Base-by-base conservation (phyloP, 225 moss, liverwort and hornwort species). In the Climacium dendroides region DNA sequence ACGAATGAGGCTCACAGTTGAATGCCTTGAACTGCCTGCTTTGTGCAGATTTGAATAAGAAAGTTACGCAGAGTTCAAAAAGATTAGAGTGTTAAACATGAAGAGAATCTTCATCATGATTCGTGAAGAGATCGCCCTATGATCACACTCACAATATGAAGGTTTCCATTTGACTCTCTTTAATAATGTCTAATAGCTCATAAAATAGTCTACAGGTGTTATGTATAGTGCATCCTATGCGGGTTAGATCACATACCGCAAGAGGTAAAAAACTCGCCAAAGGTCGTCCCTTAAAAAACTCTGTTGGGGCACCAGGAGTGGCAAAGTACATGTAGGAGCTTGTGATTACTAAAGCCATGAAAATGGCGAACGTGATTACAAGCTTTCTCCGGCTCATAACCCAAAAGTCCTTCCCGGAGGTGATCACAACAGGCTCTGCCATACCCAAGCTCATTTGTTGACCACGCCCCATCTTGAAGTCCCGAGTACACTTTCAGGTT, bases 251-350 rank as follows among this genome's bases (percentile, higher is more conserved):
- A 66, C 85, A 61, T 88, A 90, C 89, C 81, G 47, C 19, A 58
- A 82, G 45, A 74, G 84, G 62, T 11, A 72, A 5, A 16, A 61
- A 78, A 62, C 83, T 85, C 39, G 81, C 52, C 50, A 83, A 39
- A 26, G 89, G 85, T 26, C 17, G 55, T 81, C 84, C 86, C 62
- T 85, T 86, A 20, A 93, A 88, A 54, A 89, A 80, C 30, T 90
- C 82, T 43, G 78, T 69, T 20, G 90, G 48, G 13, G 82, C 57
- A 74, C 82, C 71, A n/a, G 88, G 85, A 74, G 65, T 83, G 24
- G 60, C 41, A 6, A 85, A 64, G 65, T 69, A 92, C 59, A 87
- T 75, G 86, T 90, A 93, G 63, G 90, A 89, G 69, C 91, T 88
- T 52, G 84, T 79, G 66, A 90, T 74, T 30, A 81, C n/a, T 41